Evolutionary conservation across 1,139 yeast species (phyloP).

Genomic region (Protomyces pachydermus): DNA sequence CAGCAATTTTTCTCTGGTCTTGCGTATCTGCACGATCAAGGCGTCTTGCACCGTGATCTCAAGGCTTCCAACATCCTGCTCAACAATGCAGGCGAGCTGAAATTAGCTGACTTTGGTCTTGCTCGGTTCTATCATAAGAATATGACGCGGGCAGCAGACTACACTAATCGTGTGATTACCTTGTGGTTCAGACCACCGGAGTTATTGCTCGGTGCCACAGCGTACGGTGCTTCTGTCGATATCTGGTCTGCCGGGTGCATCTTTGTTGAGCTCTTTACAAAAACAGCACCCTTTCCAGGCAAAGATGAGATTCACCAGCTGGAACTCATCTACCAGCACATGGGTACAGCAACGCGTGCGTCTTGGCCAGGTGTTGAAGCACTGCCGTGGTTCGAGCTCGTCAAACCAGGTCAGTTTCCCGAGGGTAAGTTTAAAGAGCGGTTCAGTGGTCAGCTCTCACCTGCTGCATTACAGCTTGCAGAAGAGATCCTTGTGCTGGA

Average conservation of each 20-base stretch:
- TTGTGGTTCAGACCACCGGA: conserved; percentile 98
- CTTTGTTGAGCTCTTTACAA: conserved; percentile 70
- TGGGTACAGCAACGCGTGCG: conserved; percentile 80
- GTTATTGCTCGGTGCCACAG: conserved; percentile 78
- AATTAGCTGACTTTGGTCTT: conserved; percentile 90
- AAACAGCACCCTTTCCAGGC: conserved; percentile 77
- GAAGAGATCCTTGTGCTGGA: conserved; percentile 57
- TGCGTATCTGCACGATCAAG: conserved; percentile 68
- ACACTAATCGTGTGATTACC: conserved; percentile 91
- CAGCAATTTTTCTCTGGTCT: conserved; percentile 75
- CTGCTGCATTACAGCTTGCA: conserved; percentile 63
- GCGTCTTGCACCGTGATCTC: conserved; percentile 86
- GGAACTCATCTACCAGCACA: conserved; percentile 63
- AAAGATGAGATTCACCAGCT: conserved; percentile 82
- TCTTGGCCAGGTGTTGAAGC: conserved; percentile 72
- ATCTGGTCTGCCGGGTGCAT: conserved; percentile 97
- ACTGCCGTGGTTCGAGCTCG: conserved; percentile 89
- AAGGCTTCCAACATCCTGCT: conserved; percentile 82
- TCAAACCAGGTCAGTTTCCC: conserved; percentile 55
- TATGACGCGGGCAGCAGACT: conserved; percentile 53
- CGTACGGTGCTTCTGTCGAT: conserved; percentile 85
- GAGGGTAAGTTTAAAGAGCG: conserved; percentile 48
- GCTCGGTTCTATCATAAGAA: conserved; percentile 53
- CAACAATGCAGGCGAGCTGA: conserved; percentile 64
- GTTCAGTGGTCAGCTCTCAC: conserved; percentile 47